A percentile compares a stretch with the other conserved stretches of the same genome.
Evolutionary conservation across 2,329 filamentous ascomycete genomes (phyloP).

Genomic region (Monosporascus sp.): DNA sequence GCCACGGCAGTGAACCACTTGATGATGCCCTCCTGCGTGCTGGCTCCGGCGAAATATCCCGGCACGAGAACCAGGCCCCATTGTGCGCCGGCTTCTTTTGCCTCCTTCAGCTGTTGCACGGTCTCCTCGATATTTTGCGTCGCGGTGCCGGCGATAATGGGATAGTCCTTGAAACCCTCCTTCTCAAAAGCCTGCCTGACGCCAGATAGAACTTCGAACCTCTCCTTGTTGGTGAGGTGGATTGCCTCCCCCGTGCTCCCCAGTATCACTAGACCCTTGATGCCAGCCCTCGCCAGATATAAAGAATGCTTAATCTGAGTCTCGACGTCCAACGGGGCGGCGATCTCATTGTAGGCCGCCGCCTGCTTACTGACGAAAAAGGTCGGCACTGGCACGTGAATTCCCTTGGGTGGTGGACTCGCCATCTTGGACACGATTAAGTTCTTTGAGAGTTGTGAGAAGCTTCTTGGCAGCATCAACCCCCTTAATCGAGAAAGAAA

Average conservation of each 20-base stretch:
- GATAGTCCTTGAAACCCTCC: constrained; percentile 52
- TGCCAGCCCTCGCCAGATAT: constrained; percentile 53
- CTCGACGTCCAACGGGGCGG: constrained; percentile 49
- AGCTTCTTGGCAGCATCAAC: too few relatives aligned
- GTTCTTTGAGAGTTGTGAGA: neutral
- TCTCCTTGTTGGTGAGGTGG: constrained; percentile 52
- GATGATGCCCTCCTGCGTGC: constrained; percentile 49
- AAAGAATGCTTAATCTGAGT: constrained; percentile 54
- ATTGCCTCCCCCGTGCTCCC: constrained; percentile 61
- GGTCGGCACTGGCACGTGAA: constrained; percentile 56
- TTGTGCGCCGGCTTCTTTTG: constrained; percentile 51
- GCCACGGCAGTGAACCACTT: constrained; percentile 56
- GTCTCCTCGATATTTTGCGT: constrained; percentile 59
- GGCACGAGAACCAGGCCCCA: constrained; percentile 56
- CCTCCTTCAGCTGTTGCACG: constrained; percentile 50
- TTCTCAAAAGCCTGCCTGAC: constrained; percentile 50
- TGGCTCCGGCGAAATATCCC: constrained; percentile 53
- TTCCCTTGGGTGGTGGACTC: constrained; percentile 37
- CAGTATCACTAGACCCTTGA: constrained; percentile 56
- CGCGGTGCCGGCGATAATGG: constrained; percentile 54
- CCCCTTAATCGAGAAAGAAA: too few relatives aligned
- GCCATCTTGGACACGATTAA: constrained; percentile 8
- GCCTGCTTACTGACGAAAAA: constrained; percentile 45
- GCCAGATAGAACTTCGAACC: constrained; percentile 46
- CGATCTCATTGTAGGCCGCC: constrained; percentile 35